Evolutionary conservation across 208 protist genomes (phyloP), one percentile per base, ranked within the genome.

Genomic region (Leishmania turanica): DNA sequence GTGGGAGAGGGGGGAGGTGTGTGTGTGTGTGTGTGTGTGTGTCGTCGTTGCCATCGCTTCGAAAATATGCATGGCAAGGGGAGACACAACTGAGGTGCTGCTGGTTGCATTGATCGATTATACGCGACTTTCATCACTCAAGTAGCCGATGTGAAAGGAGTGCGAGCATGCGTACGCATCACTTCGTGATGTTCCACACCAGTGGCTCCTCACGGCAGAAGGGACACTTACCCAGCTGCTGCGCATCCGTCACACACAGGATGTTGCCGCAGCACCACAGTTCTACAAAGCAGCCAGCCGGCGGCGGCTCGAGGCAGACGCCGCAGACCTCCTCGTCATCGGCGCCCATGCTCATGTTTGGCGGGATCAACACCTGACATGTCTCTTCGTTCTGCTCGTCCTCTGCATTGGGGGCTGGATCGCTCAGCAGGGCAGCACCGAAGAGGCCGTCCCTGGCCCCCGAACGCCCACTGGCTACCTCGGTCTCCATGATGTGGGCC

Each of bases 221-320:
- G 15, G 94, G 94, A 75, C 94, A 97, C 58, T 85, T 87, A 37
- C 92, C 93, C 31, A 97, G 65, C 65, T 93, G 84, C 74, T 96
- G 89, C 1, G 94, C 94, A 72, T 97, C 94, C 19, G 70, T 77
- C 60, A 96, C 91, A 77, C 94, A 97, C 17, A 97, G 82, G 2
- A 95, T 86, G 76, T 97, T 97, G 24, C 89, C 87, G 80, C 94
- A 97, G 79, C 94, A 97, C 91, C 90, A 95, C 65, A 95, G 77
- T 82, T 93, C 87, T 37, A 95, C 92, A 80, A 91, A 95, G 77
- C 77, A 85, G 66, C 88, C 90, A 0, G 82, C 78, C 21, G 65
- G 73, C 2, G 94, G 94, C 5, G 60, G 75, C 72, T 97, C 94
- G 27, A 97, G 87, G 75, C 94, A 97, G 15, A 97, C 90, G n/a